A percentile compares a stretch with the other conserved stretches of the same genome.
Conservation (phyloP, 2,329 filamentous ascomycete species). For the Metarhizium sp. region DNA sequence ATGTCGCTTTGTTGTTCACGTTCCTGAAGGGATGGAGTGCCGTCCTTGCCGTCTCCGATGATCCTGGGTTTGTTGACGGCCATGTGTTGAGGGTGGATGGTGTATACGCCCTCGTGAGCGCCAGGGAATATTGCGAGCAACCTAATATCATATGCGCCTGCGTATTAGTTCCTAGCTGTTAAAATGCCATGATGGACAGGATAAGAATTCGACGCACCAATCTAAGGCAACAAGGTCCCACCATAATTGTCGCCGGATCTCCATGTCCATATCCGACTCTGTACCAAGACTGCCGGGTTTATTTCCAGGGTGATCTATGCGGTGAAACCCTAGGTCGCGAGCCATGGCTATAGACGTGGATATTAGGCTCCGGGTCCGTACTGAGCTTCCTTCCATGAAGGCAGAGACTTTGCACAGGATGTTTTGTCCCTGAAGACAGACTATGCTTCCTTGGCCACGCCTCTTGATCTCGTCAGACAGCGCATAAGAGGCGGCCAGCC, state of each 20-base stretch:
- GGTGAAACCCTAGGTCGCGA: slow-evolving; percentile 4
- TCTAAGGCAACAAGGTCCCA: slow-evolving; percentile 4
- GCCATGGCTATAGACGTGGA: slow-evolving; percentile 5
- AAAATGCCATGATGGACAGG: neutral
- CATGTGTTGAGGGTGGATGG: slow-evolving; percentile 6
- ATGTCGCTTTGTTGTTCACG: neutral
- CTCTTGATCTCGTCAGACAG: slow-evolving; percentile 3
- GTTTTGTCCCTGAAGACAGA: slow-evolving; percentile 3
- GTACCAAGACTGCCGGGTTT: neutral
- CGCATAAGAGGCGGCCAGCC: slow-evolving; percentile 2
- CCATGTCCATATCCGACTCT: neutral
- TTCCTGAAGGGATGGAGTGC: neutral
- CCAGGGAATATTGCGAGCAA: slow-evolving; percentile 4
- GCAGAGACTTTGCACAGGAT: slow-evolving; percentile 3
- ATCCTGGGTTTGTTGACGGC: slow-evolving; percentile 4
- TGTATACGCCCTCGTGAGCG: slow-evolving; percentile 3
- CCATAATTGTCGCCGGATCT: slow-evolving; percentile 4
- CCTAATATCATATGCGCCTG: neutral
- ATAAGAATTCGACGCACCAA: neutral
- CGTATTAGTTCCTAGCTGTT: neutral
- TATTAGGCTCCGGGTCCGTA: slow-evolving; percentile 4
- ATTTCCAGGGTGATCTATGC: slow-evolving; percentile 1
- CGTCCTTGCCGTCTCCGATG: neutral
- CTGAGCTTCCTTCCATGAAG: slow-evolving; percentile 4
- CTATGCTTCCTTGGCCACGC: slow-evolving; percentile 1